These are phyloP conservation scores for Cutaneotrichosporon arboriforme DNA, from an alignment of 1,284 basidiomycete genomes.

Conservation along the genomic window DNA sequence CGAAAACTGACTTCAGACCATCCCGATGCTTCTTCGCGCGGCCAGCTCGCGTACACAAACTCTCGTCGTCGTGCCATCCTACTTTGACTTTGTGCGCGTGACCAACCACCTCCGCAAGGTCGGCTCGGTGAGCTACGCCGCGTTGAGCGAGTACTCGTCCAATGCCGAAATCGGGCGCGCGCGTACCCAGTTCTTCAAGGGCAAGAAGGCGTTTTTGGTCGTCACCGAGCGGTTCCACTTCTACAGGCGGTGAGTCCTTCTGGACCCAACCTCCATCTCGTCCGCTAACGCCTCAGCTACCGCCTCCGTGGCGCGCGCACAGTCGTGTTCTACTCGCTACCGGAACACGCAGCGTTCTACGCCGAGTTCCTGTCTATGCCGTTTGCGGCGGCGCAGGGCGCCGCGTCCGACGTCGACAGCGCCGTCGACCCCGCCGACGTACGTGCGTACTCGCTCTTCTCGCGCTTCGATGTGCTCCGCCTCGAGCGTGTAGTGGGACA, in stretches of 20 bases:
- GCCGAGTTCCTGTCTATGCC: slow-evolving; percentile 80
- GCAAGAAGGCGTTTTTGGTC: slow-evolving; percentile 78
- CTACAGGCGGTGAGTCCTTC: slow-evolving; percentile 64
- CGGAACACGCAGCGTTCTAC: slow-evolving; percentile 86
- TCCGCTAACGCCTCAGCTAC: slow-evolving; percentile 50
- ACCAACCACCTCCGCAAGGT: slow-evolving; percentile 77
- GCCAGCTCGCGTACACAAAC: slow-evolving; percentile 86
- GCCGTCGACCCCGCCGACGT: slow-evolving; percentile 65
- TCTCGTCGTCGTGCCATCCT: slow-evolving; percentile 84
- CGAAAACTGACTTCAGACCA: slow-evolving; percentile 52
- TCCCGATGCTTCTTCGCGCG: slow-evolving; percentile 77
- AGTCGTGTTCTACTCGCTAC: slow-evolving; percentile 85
- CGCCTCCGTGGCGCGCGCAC: slow-evolving; percentile 87
- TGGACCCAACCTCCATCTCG: slow-evolving; percentile 46
- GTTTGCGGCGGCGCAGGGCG: slow-evolving; percentile 60
- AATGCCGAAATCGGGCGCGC: slow-evolving; percentile 91
- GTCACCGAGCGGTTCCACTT: slow-evolving; percentile 98
- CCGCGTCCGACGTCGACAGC: slow-evolving; percentile 9
- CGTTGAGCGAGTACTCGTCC: slow-evolving; percentile 92
- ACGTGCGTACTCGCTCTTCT: slow-evolving; percentile 70
- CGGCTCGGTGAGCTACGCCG: slow-evolving; percentile 64
- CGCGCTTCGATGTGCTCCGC: slow-evolving; percentile 78
- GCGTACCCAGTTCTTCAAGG: slow-evolving; percentile 84
- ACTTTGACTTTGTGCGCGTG: slow-evolving; percentile 92
- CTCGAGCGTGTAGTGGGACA: slow-evolving; percentile 70